phyloP scores from a whole-genome alignment of 768 basidiomycete genomes.

The Amanita phalloides region DNA sequence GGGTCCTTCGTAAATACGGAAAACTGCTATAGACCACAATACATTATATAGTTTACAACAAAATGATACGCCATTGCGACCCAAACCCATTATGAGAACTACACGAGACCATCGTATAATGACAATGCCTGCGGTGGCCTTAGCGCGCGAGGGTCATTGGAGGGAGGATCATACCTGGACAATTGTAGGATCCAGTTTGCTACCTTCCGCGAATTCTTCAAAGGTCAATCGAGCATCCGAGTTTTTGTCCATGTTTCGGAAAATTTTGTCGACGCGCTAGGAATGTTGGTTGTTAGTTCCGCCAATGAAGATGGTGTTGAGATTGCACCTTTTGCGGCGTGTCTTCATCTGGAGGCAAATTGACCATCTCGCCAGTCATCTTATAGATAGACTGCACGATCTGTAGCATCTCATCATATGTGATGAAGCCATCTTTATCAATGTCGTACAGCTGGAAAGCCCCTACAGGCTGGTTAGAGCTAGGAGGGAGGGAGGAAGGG shows the following conservation, averaged over 20 bases:
- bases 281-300: not conserved
- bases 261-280: slow-evolving; percentile 98
- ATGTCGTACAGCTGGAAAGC: slow-evolving; percentile 99
- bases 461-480: slow-evolving; percentile 47
- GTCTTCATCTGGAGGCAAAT: slow-evolving; percentile 95
- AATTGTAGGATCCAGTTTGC: slow-evolving; percentile 98
- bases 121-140: slow-evolving; percentile 63
- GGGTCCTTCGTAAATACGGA: slow-evolving; percentile 71
- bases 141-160: not conserved
- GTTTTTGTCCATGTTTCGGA: slow-evolving; percentile 93
- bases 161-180: slow-evolving; percentile 56
- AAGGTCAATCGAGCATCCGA: slow-evolving; percentile 90
- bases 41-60: slow-evolving; percentile 1
- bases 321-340: slow-evolving; percentile 87
- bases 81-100: slow-evolving; percentile 12
- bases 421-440: slow-evolving; percentile 95
- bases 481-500: slow-evolving; percentile 7
- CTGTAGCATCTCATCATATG: slow-evolving; percentile 98
- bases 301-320: slow-evolving; percentile 2
- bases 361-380: slow-evolving; percentile 99
- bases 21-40: slow-evolving; percentile 24
- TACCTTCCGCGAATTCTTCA: slow-evolving; percentile 97
- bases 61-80: not conserved
- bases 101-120: slow-evolving; percentile 91
- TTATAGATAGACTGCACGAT: slow-evolving; percentile 98